Evolutionary conservation across 2,329 filamentous ascomycete genomes (phyloP), one percentile per base, ranked within the genome.

Genomic region (Hymenotorrendiella dingleyae): DNA sequence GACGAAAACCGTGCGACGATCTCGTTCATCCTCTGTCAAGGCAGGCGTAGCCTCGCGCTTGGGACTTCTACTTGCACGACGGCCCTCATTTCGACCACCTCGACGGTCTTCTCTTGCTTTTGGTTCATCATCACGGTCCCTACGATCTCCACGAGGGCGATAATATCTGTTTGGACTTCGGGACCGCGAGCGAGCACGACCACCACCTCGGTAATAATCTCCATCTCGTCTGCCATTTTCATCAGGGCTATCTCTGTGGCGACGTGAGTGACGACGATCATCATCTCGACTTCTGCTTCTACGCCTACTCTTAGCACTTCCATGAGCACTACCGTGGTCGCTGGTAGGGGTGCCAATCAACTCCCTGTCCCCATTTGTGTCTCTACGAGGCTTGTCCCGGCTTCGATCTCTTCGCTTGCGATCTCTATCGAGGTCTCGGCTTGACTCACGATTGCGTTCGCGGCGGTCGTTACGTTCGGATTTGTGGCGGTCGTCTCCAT

Each of bases 1-100:
- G 42, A 98, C 93, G 63, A 98, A 98, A 46, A 98, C 88, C 45
- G 94, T 98, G 59, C 93, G 86, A 57, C 88, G 84, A 69, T 98
- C 93, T 61, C 91, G 85, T 68, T 98, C 93, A 67, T 97, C 93
- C 65, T 96, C 90, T 58, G 86, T 95, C 47, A 86, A 79, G 61
- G 86, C 81, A 21, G 88, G 84, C 40, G 84, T 81, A 43, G 63
- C 64, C 49, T 78, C 75, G 54, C 60, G 52, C 49, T 63, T 63
- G 41, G 64, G 65, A 43, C 62, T 64, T 49, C 65, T 64, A 53
- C 63, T 64, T 47, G 60, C 55, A 47, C 66, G 64, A 43, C 63
- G 59, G 23, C 48, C 52, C 35, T 57, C 66, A 60, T 53, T 63
- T 64, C 45, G 64, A 57, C 53, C 64, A n/a, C 43, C 43, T 63